These are phyloP conservation scores for Sphagnum tenellum DNA, from an alignment of 225 moss, liverwort and hornwort species.

Conservation along the genomic window DNA sequence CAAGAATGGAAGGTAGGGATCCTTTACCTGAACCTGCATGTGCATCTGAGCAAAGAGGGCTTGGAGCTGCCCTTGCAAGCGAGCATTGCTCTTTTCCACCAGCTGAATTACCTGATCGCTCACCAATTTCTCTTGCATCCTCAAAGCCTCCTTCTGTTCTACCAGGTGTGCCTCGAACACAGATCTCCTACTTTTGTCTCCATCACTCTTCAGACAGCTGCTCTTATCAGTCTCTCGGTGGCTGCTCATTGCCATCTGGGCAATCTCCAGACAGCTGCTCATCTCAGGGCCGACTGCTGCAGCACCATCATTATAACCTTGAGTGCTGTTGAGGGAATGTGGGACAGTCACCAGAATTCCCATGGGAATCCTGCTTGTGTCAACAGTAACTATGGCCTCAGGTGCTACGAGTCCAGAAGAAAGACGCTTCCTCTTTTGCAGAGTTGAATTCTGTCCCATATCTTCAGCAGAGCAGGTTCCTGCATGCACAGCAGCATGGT, in stretches of 20 bases:
- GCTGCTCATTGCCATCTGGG: too few species aligned
- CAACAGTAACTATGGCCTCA: slow-evolving; percentile 8
- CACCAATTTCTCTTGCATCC: slow-evolving; percentile 32
- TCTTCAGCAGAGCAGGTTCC: slow-evolving; percentile 14
- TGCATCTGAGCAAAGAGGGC: slow-evolving; percentile 31
- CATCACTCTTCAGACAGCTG: slow-evolving; percentile 25
- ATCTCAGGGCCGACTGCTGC: not conserved
- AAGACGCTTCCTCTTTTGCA: slow-evolving; percentile 31
- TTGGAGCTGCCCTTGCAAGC: slow-evolving; percentile 34
- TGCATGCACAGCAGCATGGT: too few species aligned
- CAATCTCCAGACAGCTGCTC: too few species aligned
- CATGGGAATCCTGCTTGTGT: slow-evolving; percentile 14
- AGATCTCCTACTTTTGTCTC: slow-evolving; percentile 12
- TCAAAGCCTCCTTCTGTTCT: slow-evolving; percentile 40
- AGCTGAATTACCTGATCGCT: slow-evolving; percentile 46
- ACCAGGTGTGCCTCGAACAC: slow-evolving; percentile 30
- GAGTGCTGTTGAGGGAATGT: slow-evolving; percentile 17
- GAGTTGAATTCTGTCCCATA: slow-evolving; percentile 12
- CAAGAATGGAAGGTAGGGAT: not conserved
- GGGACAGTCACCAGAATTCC: slow-evolving; percentile 20
- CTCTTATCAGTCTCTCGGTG: slow-evolving; percentile 14
- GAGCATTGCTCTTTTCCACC: slow-evolving; percentile 45
- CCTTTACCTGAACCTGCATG: slow-evolving; percentile 26
- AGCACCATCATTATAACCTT: slow-evolving; percentile 9
- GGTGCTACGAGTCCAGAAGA: slow-evolving; percentile 11